Conservation (phyloP, 2,329 filamentous ascomycete genomes). For the Beauveria pseudobassiana region DNA sequence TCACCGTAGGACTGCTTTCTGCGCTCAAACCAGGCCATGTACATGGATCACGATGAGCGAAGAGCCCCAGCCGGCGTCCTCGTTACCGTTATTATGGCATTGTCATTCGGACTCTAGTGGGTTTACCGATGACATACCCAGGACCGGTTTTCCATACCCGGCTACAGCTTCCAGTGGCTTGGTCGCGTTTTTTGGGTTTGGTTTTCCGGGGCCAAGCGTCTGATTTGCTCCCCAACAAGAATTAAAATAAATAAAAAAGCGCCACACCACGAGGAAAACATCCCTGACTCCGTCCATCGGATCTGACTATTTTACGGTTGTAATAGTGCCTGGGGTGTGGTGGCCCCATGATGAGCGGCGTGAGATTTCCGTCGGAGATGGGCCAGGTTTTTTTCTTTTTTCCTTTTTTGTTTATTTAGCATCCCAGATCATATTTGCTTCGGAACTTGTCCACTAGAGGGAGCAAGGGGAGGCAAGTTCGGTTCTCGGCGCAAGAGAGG, state of each 20-base stretch:
- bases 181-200: too few species aligned
- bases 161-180: slow-evolving; percentile 4
- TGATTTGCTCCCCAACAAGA: not conserved
- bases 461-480: too few species aligned
- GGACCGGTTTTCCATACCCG: not conserved
- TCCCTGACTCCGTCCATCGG: slow-evolving; percentile 7
- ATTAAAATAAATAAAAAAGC: not conserved
- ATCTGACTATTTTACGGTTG: not conserved
- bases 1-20: not conserved
- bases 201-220: not conserved
- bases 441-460: slow-evolving; percentile 5
- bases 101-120: not conserved
- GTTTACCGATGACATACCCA: not conserved
- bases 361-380: not conserved
- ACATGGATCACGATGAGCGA: not conserved
- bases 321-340: not conserved
- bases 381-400: not conserved
- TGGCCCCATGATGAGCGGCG: not conserved
- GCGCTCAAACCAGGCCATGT: not conserved
- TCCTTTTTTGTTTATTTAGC: not conserved
- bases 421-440: not conserved
- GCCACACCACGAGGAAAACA: slow-evolving; percentile 8
- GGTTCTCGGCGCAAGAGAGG: not conserved
- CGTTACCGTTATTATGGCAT: not conserved
- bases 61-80: not conserved